Base-by-base conservation (phyloP, 2,329 filamentous ascomycete genomes). In the Aspergillus aculeatinus region DNA sequence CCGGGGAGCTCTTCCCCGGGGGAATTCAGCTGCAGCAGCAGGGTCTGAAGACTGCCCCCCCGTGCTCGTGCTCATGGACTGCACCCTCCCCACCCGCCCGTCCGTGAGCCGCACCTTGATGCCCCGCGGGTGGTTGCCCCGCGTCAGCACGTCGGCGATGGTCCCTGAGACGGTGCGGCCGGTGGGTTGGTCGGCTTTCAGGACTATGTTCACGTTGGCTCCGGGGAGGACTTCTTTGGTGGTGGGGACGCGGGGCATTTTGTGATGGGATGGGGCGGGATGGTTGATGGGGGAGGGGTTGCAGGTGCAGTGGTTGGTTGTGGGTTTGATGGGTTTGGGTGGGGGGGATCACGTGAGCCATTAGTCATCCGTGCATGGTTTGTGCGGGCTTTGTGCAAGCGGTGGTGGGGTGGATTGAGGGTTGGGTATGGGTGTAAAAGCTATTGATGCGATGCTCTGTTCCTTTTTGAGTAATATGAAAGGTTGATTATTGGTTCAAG, bases 31-130 rank as follows among this genome's bases (percentile, higher is more conserved):
- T 3, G 27, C 33, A 2, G 33, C 12, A 16, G 11, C 33, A 35
- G 42, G 19, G 44, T 53, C 29, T 19, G 47, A 16, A 23, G 21
- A 27, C 51, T 35, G n/a, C 29, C 49, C 55, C 25, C 31, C 55
- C 59, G 5, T 9, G 57, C 7, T 33, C 35, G 10, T 5, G 14
- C 9, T 9, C 52, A 68, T 60, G 16, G 63, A 65, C 74, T 93
- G 90, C 29, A 94, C 90, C 16, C 90, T 79, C 2, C 90, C 90
- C 2, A 94, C 85, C 27, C 88, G 82, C 1, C 90, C 90, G 72
- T 90, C 89, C 1, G 79, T 77, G 5, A 94, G 79, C 2, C 90
- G 85, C 25, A 93, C 89, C 74, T 93, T 94, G 77, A 93, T 90
- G 39, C 90, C 90, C 10, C 89, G 83, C 2, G 89, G 89, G 68